Evolutionary conservation across 2,329 filamentous ascomycete species (phyloP).

Genomic region (Daldinia sp.): DNA sequence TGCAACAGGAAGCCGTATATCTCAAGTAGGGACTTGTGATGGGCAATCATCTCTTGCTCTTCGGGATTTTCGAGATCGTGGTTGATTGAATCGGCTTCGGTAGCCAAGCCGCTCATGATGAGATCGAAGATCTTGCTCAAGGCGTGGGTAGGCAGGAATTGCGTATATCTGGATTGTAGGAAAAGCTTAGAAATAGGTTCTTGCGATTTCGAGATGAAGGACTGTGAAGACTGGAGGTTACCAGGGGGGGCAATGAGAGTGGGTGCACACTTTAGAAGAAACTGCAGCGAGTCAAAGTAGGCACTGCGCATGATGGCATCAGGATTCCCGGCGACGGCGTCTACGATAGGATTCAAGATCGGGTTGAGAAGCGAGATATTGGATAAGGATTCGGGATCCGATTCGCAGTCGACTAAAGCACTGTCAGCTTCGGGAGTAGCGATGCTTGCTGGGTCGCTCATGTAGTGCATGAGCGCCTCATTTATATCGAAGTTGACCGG

Average conservation of each 20-base stretch:
- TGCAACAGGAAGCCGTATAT: constrained; percentile 94
- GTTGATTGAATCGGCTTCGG: constrained; percentile 85
- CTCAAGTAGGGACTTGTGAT: constrained; percentile 92
- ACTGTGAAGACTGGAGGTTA: constrained; percentile 34
- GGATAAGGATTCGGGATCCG: constrained; percentile 84
- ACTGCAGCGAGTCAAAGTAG: constrained; percentile 92
- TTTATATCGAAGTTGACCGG: constrained; percentile 94
- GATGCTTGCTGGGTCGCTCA: constrained; percentile 87
- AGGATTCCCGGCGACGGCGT: constrained; percentile 89
- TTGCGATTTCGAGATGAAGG: constrained; percentile 42
- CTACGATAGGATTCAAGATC: constrained; percentile 89
- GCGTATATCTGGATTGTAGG: constrained; percentile 76
- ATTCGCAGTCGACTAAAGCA: constrained; percentile 88
- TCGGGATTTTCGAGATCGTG: constrained; percentile 85
- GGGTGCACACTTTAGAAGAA: constrained; percentile 91
- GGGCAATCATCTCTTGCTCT: constrained; percentile 84
- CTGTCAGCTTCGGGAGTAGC: constrained; percentile 86
- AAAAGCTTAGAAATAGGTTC: constrained; percentile 70
- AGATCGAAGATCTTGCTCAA: constrained; percentile 94
- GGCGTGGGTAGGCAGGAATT: constrained; percentile 79
- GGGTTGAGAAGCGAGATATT: constrained; percentile 77
- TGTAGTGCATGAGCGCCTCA: constrained; percentile 93
- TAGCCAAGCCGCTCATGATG: constrained; percentile 82
- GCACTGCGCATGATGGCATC: constrained; percentile 82
- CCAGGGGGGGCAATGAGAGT: constrained; percentile 53